phyloP scores from a whole-genome alignment of 2,329 filamentous ascomycete species.

The Calonectria honghensis region DNA sequence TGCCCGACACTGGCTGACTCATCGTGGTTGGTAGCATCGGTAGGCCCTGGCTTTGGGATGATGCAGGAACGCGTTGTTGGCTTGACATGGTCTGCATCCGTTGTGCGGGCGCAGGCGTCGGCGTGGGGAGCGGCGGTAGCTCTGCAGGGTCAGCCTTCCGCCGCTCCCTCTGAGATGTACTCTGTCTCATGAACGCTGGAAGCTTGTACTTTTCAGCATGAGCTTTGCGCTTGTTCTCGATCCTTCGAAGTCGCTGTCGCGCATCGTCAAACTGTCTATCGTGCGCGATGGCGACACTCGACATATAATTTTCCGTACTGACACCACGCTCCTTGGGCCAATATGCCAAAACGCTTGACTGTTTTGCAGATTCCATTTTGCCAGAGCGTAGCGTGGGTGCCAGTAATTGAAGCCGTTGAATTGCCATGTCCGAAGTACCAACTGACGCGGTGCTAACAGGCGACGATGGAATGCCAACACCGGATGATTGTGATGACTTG shows the following conservation, averaged over 20 bases:
- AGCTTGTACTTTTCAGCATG: slow-evolving; percentile 60
- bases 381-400: slow-evolving; percentile 55
- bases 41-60: slow-evolving; percentile 59
- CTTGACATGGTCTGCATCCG: slow-evolving; percentile 61
- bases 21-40: slow-evolving; percentile 61
- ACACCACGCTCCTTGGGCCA: slow-evolving; percentile 64
- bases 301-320: slow-evolving; percentile 60
- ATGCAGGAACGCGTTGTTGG: slow-evolving; percentile 57
- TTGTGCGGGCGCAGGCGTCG: slow-evolving; percentile 42
- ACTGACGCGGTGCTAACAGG: slow-evolving; percentile 42
- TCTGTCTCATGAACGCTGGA: slow-evolving; percentile 55
- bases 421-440: slow-evolving; percentile 52
- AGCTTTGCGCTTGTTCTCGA: slow-evolving; percentile 59
- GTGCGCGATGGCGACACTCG: slow-evolving; percentile 61
- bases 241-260: slow-evolving; percentile 58
- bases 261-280: slow-evolving; percentile 61
- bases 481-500: slow-evolving; percentile 53
- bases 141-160: slow-evolving; percentile 42
- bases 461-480: slow-evolving; percentile 49
- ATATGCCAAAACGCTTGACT: slow-evolving; percentile 58
- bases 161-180: slow-evolving; percentile 45
- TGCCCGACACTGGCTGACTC: slow-evolving; percentile 68
- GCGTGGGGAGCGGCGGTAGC: slow-evolving; percentile 43
- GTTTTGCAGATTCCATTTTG: slow-evolving; percentile 53
- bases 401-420: slow-evolving; percentile 61